Percentiles rank a stretch among this genome's conserved stretches.
Conservation (phyloP, 495 filamentous ascomycete species). For the Hyphodiscus hymeniophilus region DNA sequence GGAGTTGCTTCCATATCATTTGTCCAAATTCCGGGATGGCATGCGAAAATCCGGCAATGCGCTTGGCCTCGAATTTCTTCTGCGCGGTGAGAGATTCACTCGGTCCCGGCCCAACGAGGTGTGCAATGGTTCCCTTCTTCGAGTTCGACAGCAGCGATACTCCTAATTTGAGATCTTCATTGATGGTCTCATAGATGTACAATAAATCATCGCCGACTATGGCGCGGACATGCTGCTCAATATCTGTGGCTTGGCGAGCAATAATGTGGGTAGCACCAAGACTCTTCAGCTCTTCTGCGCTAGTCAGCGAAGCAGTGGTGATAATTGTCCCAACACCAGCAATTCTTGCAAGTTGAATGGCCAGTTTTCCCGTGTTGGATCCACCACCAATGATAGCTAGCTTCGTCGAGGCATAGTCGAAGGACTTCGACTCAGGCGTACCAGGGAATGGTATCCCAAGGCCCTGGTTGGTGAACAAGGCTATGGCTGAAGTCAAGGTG, state of each 20-base stretch:
- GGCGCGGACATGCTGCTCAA: constrained; percentile 32
- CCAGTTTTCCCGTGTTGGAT: constrained; percentile 25
- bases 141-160: constrained; percentile 11
- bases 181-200: constrained; percentile 22
- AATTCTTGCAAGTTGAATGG: constrained; percentile 24
- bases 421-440: neutral
- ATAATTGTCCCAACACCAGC: constrained; percentile 26
- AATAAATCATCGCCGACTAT: constrained; percentile 24
- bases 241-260: constrained; percentile 31
- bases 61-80: constrained; percentile 8
- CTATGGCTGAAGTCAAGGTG: neutral
- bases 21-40: constrained; percentile 2
- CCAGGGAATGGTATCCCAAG: neutral
- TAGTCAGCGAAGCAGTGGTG: constrained; percentile 2
- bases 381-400: constrained; percentile 17
- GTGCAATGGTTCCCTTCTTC: constrained; percentile 14
- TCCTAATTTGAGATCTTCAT: constrained; percentile 13
- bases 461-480: neutral
- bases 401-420: neutral
- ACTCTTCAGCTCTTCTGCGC: constrained; percentile 13
- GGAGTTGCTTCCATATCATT: constrained; percentile 15
- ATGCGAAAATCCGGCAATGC: constrained; percentile 5
- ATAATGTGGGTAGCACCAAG: constrained; percentile 29
- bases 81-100: constrained; percentile 3
- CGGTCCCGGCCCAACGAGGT: neutral